Evolutionary conservation across 1,284 basidiomycete species (phyloP).

Genomic region (Cystobasidium slooffiae): DNA sequence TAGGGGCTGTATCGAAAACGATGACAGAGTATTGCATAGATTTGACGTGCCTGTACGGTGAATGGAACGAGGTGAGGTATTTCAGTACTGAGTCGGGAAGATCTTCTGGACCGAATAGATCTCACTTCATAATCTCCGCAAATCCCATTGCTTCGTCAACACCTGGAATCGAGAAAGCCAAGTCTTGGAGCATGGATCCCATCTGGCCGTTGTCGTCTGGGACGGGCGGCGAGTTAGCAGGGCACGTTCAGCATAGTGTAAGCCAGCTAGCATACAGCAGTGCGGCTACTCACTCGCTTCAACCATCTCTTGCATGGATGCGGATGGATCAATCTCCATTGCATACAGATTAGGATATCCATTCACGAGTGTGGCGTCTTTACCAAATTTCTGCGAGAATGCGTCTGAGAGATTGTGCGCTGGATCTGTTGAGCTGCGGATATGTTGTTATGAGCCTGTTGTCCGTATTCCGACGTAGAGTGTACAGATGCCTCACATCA

Average conservation of each 20-base stretch:
- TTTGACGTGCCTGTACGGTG: constrained; percentile 81
- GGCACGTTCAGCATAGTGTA: background rate
- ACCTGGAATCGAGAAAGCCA: constrained; percentile 98
- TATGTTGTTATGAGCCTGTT: background rate
- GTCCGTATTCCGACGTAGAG: background rate
- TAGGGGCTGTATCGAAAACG: constrained; percentile 98
- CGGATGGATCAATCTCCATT: constrained; percentile 99
- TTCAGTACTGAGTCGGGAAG: background rate
- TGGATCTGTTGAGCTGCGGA: constrained; percentile 87
- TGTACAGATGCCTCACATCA: constrained; percentile 68
- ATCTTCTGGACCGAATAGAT: constrained; percentile 43
- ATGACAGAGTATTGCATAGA: constrained; percentile 99
- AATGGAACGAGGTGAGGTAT: background rate
- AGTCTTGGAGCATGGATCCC: constrained; percentile 99
- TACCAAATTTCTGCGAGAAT: constrained; percentile 98
- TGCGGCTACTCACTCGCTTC: constrained; percentile 75
- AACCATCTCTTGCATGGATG: constrained; percentile 97
- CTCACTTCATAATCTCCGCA: constrained; percentile 99
- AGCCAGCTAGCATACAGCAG: background rate
- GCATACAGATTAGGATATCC: constrained; percentile 96
- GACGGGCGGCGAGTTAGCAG: constrained; percentile 15
- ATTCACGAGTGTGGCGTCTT: constrained; percentile 98
- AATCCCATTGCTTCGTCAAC: constrained; percentile 99
- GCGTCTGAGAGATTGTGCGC: constrained; percentile 99
- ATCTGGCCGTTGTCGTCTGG: constrained; percentile 86